phyloP scores from a whole-genome alignment of 2,329 filamentous ascomycete genomes.

The Tolypocladium guangdongense region DNA sequence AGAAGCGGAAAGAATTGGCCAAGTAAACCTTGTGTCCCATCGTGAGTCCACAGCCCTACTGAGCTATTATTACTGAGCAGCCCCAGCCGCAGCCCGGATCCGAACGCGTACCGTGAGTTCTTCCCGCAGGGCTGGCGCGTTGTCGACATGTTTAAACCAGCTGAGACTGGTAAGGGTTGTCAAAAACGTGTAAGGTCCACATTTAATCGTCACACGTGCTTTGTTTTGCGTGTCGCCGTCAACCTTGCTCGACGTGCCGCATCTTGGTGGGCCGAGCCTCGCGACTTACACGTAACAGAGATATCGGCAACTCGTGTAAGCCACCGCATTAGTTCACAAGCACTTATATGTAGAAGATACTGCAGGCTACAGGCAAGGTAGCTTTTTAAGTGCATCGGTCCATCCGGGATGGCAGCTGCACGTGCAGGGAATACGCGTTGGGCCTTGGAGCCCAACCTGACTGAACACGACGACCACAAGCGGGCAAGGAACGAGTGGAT shows the following conservation, averaged over 20 bases:
- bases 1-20: not conserved
- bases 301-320: not conserved
- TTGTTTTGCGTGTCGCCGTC: not conserved
- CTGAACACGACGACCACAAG: not conserved
- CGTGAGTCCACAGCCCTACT: not conserved
- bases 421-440: constrained; percentile 1
- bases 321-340: not conserved
- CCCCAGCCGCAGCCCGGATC: not conserved
- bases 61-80: too few relatives aligned
- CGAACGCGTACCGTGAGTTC: not conserved
- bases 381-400: not conserved
- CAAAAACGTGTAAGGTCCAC: too few relatives aligned
- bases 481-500: not conserved
- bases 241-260: not conserved
- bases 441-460: constrained; percentile 4
- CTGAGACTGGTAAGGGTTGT: too few relatives aligned
- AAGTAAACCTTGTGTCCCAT: not conserved
- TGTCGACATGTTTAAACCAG: not conserved
- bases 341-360: not conserved
- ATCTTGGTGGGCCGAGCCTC: too few relatives aligned
- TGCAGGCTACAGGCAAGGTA: not conserved
- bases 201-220: not conserved
- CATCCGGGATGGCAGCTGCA: not conserved
- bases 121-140: not conserved
- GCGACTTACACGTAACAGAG: not conserved